Percentiles rank a stretch among this genome's conserved stretches.
These are phyloP conservation scores for Tylopilus felleus DNA, from an alignment of 768 basidiomycete genomes.

Conservation along the genomic window DNA sequence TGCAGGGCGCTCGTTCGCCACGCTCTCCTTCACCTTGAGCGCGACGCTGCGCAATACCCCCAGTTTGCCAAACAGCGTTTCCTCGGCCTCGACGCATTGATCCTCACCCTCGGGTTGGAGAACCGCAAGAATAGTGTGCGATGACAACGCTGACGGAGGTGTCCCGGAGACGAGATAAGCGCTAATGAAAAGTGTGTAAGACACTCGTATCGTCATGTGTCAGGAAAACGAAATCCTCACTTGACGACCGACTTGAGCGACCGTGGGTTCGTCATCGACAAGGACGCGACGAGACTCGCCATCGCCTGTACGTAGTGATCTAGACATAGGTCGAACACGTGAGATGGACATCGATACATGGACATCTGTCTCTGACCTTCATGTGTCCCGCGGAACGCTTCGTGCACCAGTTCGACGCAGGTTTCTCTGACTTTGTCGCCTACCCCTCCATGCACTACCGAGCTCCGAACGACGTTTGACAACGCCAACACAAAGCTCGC, in stretches of 20 bases:
- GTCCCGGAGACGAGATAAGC: slow-evolving; percentile 65
- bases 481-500: slow-evolving; percentile 75
- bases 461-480: slow-evolving; percentile 69
- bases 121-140: slow-evolving; percentile 56
- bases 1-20: slow-evolving; percentile 62
- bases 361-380: slow-evolving; percentile 44
- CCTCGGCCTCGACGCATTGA: slow-evolving; percentile 6
- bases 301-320: slow-evolving; percentile 69
- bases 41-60: slow-evolving; percentile 59
- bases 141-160: slow-evolving; percentile 59
- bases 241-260: slow-evolving; percentile 63
- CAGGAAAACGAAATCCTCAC: slow-evolving; percentile 40
- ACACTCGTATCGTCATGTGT: neutral
- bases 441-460: slow-evolving; percentile 56
- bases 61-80: slow-evolving; percentile 62
- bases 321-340: slow-evolving; percentile 22
- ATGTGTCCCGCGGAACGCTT: slow-evolving; percentile 72
- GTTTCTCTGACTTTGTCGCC: slow-evolving; percentile 72
- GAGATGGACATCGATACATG: neutral
- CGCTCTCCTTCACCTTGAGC: slow-evolving; percentile 69
- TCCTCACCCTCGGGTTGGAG: slow-evolving; percentile 47
- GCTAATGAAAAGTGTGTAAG: slow-evolving; percentile 32
- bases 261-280: slow-evolving; percentile 59
- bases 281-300: slow-evolving; percentile 57
- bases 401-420: slow-evolving; percentile 70